Evolutionary conservation across 164 flowering plant species (phyloP), one percentile per base, ranked within the genome.

Genomic region (Kingdonia uniflora): DNA sequence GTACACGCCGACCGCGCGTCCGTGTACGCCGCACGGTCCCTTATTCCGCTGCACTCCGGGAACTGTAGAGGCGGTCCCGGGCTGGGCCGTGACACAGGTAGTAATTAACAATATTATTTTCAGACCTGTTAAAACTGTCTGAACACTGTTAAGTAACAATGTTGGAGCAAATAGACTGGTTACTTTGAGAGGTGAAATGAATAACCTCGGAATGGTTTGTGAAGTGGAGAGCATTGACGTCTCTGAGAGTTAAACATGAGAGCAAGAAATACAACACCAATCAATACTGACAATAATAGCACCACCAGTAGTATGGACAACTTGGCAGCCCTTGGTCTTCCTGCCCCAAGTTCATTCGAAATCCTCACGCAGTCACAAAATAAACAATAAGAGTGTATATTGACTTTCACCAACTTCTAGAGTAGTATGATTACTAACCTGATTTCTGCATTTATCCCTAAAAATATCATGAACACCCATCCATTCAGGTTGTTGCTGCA

Each of bases 381-480:
- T 1, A 14, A 11, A 12, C 2, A 15, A 22, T 48, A 29, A 41
- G 25, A 29, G 16, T 12, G 19, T n/a, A n/a, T n/a, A n/a, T n/a
- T 42, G 2, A 24, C 20, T 26, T 22, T 5, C 4, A 11, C 49
- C 13, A 26, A 42, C 12, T 42, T 14, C 4, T 8, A 1, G 45
- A 17, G n/a, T 42, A 19, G 48, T 22, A 12, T 38, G 38, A 19
- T 19, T n/a, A 39, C 2, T 39, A 35, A 72, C 76, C 78, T 74
- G 63, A 71, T 67, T 37, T 75, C 75, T 42, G 76, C 76, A 57
- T 74, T 74, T 62, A 68, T 71, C 24, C 79, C 79, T 12, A 68
- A 16, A 46, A 67, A 62, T 20, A 66, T 59, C 73, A 71, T 74
- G 19, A 64, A 21, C 55, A 67, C 61, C 78, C 75, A 71, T 37